These are phyloP conservation scores for Pseudogymnoascus sp. DNA, from an alignment of 2,329 filamentous ascomycete genomes.

Conservation along the genomic window DNA sequence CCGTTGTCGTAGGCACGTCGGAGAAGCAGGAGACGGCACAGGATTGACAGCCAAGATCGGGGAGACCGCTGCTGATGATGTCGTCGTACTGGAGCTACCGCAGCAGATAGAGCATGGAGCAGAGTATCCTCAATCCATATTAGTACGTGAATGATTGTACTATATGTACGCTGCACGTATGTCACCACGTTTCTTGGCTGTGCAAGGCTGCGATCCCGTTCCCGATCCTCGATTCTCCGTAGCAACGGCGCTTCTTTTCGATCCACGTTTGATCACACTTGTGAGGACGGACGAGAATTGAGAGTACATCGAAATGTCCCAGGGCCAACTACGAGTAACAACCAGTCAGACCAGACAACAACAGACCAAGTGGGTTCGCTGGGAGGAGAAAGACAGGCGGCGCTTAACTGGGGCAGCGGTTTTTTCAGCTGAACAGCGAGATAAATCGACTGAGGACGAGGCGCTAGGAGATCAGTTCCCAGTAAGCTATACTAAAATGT, in stretches of 20 bases:
- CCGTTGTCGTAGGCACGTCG: background rate
- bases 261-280: background rate
- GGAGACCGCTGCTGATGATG: background rate
- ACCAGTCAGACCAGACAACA: background rate
- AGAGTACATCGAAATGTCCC: constrained; percentile 7
- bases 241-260: background rate
- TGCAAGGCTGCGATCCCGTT: background rate
- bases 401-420: background rate
- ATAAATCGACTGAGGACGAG: background rate
- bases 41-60: background rate
- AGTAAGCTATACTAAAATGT: background rate
- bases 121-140: background rate
- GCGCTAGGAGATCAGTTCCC: background rate
- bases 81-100: background rate
- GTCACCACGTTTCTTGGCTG: constrained; percentile 1
- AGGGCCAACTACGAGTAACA: background rate
- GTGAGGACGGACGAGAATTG: background rate
- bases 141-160: background rate
- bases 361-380: constrained; percentile 1
- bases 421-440: background rate
- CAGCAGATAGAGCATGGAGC: background rate
- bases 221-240: constrained; percentile 1
- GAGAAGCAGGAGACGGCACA: background rate
- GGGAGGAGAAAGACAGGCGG: background rate
- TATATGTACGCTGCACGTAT: background rate